These are phyloP conservation scores for Thuja plicata DNA, from an alignment of 83 land plant genomes.

Conservation along the genomic window DNA sequence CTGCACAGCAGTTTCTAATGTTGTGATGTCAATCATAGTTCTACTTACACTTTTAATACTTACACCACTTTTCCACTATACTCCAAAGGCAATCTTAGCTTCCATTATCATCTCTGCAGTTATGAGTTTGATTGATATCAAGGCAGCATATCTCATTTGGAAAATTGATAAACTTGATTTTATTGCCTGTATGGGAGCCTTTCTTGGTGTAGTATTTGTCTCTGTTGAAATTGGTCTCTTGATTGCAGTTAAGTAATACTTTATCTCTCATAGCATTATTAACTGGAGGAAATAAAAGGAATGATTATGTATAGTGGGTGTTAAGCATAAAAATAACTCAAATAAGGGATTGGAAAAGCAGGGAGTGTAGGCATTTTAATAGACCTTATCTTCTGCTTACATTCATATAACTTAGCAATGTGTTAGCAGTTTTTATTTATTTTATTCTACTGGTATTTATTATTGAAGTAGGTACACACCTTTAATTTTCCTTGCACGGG, in stretches of 20 bases:
- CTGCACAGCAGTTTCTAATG: conserved; percentile 57
- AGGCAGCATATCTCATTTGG: conserved; percentile 52
- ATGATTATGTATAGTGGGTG: neutral
- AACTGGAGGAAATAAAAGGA: conserved; percentile 14
- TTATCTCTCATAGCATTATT: too few species aligned
- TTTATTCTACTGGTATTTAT: neutral
- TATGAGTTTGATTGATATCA: conserved; percentile 43
- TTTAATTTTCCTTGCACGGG: neutral
- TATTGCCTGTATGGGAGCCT: conserved; percentile 71
- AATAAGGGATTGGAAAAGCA: too few species aligned
- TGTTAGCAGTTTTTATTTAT: neutral
- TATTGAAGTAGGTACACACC: too few species aligned
- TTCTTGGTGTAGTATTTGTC: conserved; percentile 63
- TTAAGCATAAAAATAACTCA: too few species aligned
- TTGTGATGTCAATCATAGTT: conserved; percentile 68
- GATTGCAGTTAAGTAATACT: too few species aligned
- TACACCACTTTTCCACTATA: conserved; percentile 64
- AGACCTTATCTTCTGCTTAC: too few species aligned
- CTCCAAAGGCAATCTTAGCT: conserved; percentile 65
- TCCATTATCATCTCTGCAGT: conserved; percentile 75
- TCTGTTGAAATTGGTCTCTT: conserved; percentile 69
- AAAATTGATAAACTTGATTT: conserved; percentile 72
- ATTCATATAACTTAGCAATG: neutral
- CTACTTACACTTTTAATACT: conserved; percentile 42
- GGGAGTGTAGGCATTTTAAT: too few species aligned